A percentile compares a stretch with the other conserved stretches of the same genome.
Conservation (phyloP, 768 basidiomycete species). For the Amanita inopinata region DNA sequence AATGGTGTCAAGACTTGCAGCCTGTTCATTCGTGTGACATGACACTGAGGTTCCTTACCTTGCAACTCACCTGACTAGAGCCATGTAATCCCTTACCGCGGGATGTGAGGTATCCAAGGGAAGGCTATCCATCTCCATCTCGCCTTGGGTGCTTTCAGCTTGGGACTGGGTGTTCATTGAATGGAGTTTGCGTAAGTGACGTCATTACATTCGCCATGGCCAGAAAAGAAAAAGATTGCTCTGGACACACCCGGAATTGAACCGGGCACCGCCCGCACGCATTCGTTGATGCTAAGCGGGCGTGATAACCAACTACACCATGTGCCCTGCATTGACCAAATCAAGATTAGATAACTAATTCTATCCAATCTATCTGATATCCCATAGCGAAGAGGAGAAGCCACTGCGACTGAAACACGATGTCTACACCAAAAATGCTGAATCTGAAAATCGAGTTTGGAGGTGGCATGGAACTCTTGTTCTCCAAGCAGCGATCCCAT, state of each 20-base stretch:
- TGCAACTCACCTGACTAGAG: constrained; percentile 42
- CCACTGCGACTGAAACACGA: not conserved
- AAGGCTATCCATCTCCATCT: constrained; percentile 38
- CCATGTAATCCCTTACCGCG: constrained; percentile 53
- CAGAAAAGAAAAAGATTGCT: constrained; percentile 10
- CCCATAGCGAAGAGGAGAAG: not conserved
- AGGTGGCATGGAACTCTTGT: constrained; percentile 82
- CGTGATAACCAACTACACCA: constrained; percentile 26
- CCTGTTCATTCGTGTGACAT: constrained; percentile 21
- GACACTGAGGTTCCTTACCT: not conserved
- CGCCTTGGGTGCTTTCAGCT: not conserved
- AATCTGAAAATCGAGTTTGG: constrained; percentile 65
- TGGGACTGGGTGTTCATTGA: not conserved
- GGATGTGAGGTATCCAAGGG: constrained; percentile 54
- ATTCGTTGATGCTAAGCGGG: constrained; percentile 18
- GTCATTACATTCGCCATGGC: constrained; percentile 8
- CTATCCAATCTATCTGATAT: not conserved
- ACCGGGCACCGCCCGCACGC: constrained; percentile 20
- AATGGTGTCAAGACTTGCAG: constrained; percentile 86
- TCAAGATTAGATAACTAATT: too few relatives aligned
- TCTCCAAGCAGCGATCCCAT: constrained; percentile 60
- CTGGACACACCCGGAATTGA: constrained; percentile 23
- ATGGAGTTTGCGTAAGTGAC: constrained; percentile 7
- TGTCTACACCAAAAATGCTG: constrained; percentile 15
- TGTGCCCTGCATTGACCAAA: constrained; percentile 14